These are phyloP conservation scores for Torulaspora delbrueckii DNA, from an alignment of 805 yeast species.

Conservation along the genomic window DNA sequence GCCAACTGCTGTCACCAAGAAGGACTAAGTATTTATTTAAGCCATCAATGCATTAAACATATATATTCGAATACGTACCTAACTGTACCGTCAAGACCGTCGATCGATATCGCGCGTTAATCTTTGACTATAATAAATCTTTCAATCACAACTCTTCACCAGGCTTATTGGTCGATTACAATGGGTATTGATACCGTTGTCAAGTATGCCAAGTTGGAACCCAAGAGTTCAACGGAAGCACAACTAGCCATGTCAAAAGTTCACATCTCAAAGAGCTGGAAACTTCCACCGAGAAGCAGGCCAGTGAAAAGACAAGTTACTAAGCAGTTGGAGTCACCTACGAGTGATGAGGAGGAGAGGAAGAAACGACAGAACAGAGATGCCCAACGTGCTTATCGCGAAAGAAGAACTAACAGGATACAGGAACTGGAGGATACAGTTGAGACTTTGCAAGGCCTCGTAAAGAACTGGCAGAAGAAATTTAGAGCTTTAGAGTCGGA, in stretches of 20 bases:
- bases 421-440: conserved; percentile 60
- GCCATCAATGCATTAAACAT: not conserved
- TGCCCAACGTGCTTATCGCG: conserved; percentile 90
- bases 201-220: conserved; percentile 14
- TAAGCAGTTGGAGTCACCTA: not conserved
- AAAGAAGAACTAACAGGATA: conserved; percentile 76
- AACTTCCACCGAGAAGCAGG: conserved; percentile 73
- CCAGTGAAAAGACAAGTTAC: conserved; percentile 49
- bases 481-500: conserved; percentile 14
- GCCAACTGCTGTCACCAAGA: conserved; percentile 18
- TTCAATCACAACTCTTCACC: not conserved
- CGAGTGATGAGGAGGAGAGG: conserved; percentile 34
- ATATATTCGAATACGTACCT: not conserved
- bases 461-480: conserved; percentile 63
- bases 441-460: conserved; percentile 38
- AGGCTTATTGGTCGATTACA: not conserved
- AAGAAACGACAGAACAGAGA: conserved; percentile 89
- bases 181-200: conserved; percentile 1
- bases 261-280: conserved; percentile 60
- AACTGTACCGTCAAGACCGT: not conserved
- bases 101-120: not conserved
- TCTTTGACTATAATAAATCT: not conserved
- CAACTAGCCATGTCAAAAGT: conserved; percentile 16
- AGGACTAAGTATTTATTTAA: conserved; percentile 9
- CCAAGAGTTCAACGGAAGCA: conserved; percentile 10